Base-by-base conservation (phyloP, 78 protist genomes). In the Chrysochromulina tobinii region DNA sequence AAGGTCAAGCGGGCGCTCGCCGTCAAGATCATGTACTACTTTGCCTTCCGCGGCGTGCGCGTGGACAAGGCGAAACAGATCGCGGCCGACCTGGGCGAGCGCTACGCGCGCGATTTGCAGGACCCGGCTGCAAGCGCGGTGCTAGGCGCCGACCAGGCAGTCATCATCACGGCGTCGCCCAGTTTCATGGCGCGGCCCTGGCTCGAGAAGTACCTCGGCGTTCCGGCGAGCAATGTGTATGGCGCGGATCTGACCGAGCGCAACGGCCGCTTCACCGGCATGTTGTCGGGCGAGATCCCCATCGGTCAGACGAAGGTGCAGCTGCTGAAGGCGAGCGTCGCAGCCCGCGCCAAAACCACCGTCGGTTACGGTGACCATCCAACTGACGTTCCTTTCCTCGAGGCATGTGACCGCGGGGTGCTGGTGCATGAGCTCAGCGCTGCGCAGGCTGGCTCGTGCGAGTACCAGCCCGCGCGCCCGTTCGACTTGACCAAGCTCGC, bases 341-440 rank as follows among this genome's bases (percentile, higher is more conserved):
- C 23, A 59, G 64, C 64, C 7, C 27, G 72, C 83, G 57, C 4
- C 27, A 38, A 38, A 38, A 8, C 83, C 6, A 9, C 54, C 12
- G 57, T 75, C 21, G 83, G 83, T 21, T 75, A 75, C 57, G 83
- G 83, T 12, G 83, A 75, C 57, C 83, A 75, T n/a, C 83, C 83
- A 12, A 75, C 83, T 4, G 83, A 75, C 57, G 59, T 75, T 3
- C 83, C 83, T 0, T 75, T 75, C 83, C 81, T 72, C 50, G 50
- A 68, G 12, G n/a, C 75, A 7, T 68, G 75, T 59, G 64, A 59
- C 12, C 12, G 23, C 12, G 64, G 64, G 23, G 12, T 59, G 23
- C 12, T 59, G 64, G 64, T 59, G 7, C 23, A 59, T 7, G 12
- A 59, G 64, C 12, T 59, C 38, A 38, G 38, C 38, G 38, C 38